Base-by-base conservation (phyloP, 306 rosid genomes). In the Glycine soja region DNA sequence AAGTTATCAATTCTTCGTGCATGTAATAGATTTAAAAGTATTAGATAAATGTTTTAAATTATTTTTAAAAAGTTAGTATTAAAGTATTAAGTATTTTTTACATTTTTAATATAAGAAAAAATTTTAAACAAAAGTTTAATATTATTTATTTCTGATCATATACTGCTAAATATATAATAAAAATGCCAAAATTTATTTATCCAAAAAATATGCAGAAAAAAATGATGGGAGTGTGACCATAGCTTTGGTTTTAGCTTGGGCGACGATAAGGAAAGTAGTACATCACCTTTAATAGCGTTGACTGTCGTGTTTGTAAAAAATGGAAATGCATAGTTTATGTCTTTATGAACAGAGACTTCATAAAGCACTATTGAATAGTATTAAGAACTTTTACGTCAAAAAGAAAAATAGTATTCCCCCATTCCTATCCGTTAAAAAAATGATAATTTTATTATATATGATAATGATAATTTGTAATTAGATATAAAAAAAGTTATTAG, bases 221-320 rank as follows among this genome's bases (percentile, higher is more conserved):
- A 59, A 59, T 61, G 2, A 61, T 61, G 40, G 11, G n/a, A 61
- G 6, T 61, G 40, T 61, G 67, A 57, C 63, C 36, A 59, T 61
- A 3, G 42, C 67, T 61, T 61, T 61, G 42, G 42, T 7, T 24
- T 59, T 19, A 4, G 36, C 57, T 52, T 13, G 57, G 18, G 18
- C 3, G n/a, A 16, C 15, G 16, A 0, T 51, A 51, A 34, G 70
- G 10, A 64, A 64, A 64, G 19, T 2, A 36, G 70, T 34, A 34
- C 70, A 34, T 12, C 4, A 7, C 47, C 48, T 64, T 64, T 64
- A 64, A 64, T 36, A 64, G 69, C 70, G 72, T 66, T 66, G 72
- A 66, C 72, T 15, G 52, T 13, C 12, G 3, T 36, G 46, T 36
- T 36, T 64, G 19, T 4, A 14, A 36, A 42, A 18, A 64, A 64